Conservation (phyloP, 2,329 filamentous ascomycete species). For the Blastomyces silverae region DNA sequence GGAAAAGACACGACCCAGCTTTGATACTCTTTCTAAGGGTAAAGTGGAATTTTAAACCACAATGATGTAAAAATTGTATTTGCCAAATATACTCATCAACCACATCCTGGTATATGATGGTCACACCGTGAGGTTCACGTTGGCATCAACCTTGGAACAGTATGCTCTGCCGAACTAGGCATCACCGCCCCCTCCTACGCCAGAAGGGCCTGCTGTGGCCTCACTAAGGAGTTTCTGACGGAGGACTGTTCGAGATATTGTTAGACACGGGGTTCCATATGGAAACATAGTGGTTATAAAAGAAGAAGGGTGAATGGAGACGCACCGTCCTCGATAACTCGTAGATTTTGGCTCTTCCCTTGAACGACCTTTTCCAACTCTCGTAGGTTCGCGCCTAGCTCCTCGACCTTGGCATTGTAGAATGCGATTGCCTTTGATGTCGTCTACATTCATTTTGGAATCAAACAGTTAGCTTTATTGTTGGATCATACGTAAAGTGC, state of each 20-base stretch:
- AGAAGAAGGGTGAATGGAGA: not conserved
- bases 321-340: constrained; percentile 80
- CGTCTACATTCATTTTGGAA: constrained; percentile 34
- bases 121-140: not conserved
- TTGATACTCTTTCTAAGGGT: not conserved
- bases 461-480: not conserved
- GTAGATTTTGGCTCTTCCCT: constrained; percentile 74
- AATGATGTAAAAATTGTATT: not conserved
- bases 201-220: constrained; percentile 31
- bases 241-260: constrained; percentile 36
- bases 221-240: constrained; percentile 49
- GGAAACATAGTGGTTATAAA: not conserved
- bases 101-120: not conserved
- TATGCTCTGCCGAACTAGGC: not conserved
- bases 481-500: not conserved
- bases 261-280: not conserved
- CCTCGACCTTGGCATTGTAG: constrained; percentile 61
- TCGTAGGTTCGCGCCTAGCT: constrained; percentile 57
- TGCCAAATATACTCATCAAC: not conserved
- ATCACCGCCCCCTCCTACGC: constrained; percentile 23
- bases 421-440: constrained; percentile 58
- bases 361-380: constrained; percentile 63
- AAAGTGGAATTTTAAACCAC: not conserved
- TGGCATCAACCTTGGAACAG: not conserved
- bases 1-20: not conserved